phyloP scores from a whole-genome alignment of 352 stramenopile species.

The Globisporangium spiculum region DNA sequence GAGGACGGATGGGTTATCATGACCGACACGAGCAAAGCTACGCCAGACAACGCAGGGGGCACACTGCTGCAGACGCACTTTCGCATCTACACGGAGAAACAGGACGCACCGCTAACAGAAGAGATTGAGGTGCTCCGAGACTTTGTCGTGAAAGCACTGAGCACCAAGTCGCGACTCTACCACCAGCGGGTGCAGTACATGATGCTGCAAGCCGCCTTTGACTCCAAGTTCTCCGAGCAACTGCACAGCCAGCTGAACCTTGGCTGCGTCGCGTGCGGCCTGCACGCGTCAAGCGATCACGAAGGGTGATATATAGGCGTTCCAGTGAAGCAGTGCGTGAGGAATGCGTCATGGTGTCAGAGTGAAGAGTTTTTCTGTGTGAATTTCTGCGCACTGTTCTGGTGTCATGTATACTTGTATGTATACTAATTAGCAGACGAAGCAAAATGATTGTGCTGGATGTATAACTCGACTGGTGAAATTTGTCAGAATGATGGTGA shows the following conservation, averaged over 20 bases:
- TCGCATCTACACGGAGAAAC: not conserved
- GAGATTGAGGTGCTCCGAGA: not conserved
- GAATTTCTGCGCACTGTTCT: no score
- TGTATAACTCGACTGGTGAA: not conserved
- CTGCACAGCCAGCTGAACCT: not conserved
- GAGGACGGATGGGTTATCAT: not conserved
- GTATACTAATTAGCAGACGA: no score
- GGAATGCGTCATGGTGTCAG: no score
- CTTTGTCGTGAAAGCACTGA: not conserved
- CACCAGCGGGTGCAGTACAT: not conserved
- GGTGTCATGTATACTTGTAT: no score
- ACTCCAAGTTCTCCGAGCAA: not conserved
- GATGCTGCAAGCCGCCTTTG: not conserved
- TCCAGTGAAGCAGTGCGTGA: not conserved
- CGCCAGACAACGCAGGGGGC: not conserved
- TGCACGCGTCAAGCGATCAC: not conserved
- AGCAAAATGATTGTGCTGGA: no score
- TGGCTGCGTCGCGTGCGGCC: not conserved
- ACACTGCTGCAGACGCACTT: not conserved
- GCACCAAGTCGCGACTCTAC: not conserved
- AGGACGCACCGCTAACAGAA: not conserved
- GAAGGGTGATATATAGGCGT: not conserved
- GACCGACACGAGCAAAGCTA: not conserved
- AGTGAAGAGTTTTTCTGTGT: no score
- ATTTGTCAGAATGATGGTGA: not conserved